Conservation (phyloP, 495 filamentous ascomycete genomes). For the Astrocystis sublimbata region DNA sequence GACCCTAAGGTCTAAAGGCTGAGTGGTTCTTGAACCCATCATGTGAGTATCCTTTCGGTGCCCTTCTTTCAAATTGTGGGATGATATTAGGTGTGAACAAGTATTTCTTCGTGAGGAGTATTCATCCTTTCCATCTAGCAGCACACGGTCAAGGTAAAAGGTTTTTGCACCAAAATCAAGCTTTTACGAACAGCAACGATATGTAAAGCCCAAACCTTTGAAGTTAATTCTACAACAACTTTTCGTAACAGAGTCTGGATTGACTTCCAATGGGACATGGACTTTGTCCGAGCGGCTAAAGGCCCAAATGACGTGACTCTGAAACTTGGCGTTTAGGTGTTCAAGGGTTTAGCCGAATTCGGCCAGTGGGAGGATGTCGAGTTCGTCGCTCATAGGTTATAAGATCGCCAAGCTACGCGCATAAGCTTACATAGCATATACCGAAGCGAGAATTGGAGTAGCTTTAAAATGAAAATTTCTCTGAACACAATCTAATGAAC, state of each 20-base stretch:
- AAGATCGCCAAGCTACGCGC: background rate
- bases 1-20: conserved; percentile 46
- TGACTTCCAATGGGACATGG: background rate
- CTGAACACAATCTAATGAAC: background rate
- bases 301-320: background rate
- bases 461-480: background rate
- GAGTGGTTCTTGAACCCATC: conserved; percentile 14
- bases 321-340: background rate
- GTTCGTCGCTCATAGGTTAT: background rate
- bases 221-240: too few relatives aligned
- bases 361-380: background rate
- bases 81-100: background rate
- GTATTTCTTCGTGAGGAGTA: background rate
- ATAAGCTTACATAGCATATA: background rate
- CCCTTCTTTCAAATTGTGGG: background rate
- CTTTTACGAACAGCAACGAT: too few relatives aligned
- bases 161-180: too few relatives aligned
- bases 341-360: conserved; percentile 3
- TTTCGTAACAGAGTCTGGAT: background rate
- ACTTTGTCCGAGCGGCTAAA: background rate
- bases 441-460: background rate
- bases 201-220: too few relatives aligned
- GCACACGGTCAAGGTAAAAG: background rate
- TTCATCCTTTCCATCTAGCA: background rate
- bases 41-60: background rate